A percentile compares a stretch with the other conserved stretches of the same genome.
Conservation (phyloP, 2,329 filamentous ascomycete species). For the Hypomyces perniciosus region DNA sequence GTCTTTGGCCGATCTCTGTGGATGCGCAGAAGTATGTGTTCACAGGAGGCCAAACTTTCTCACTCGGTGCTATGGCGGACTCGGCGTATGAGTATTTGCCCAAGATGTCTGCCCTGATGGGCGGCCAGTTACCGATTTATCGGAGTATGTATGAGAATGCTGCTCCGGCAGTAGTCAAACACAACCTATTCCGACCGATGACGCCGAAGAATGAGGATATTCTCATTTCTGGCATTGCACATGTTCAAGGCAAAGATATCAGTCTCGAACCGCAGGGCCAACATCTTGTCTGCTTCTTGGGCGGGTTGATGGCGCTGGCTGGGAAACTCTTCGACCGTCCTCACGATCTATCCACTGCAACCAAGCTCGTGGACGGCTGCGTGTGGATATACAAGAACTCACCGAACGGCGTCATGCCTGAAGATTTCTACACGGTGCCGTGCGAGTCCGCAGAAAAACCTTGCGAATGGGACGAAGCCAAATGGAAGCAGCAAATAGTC, state of each 20-base stretch:
- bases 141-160: constrained; percentile 56
- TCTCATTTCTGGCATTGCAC: constrained; percentile 48
- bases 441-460: constrained; percentile 25
- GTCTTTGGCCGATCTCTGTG: constrained; percentile 65
- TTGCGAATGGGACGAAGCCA: constrained; percentile 31
- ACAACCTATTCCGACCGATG: constrained; percentile 67
- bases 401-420: constrained; percentile 51
- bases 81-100: constrained; percentile 56
- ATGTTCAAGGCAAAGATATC: constrained; percentile 33
- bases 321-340: constrained; percentile 47
- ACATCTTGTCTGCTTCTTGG: constrained; percentile 59
- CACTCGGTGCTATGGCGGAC: constrained; percentile 47
- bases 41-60: constrained; percentile 34
- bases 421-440: constrained; percentile 37
- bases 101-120: constrained; percentile 59
- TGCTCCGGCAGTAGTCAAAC: constrained; percentile 52
- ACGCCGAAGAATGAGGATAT: constrained; percentile 55
- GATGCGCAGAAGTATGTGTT: constrained; percentile 49
- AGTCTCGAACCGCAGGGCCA: constrained; percentile 39
- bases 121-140: constrained; percentile 54
- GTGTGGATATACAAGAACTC: constrained; percentile 50
- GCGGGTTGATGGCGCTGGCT: constrained; percentile 59
- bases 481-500: constrained; percentile 30
- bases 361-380: constrained; percentile 47
- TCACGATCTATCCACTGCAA: constrained; percentile 41